Evolutionary conservation across 331 rosid species (phyloP).

Genomic region (Malus hybrid): DNA sequence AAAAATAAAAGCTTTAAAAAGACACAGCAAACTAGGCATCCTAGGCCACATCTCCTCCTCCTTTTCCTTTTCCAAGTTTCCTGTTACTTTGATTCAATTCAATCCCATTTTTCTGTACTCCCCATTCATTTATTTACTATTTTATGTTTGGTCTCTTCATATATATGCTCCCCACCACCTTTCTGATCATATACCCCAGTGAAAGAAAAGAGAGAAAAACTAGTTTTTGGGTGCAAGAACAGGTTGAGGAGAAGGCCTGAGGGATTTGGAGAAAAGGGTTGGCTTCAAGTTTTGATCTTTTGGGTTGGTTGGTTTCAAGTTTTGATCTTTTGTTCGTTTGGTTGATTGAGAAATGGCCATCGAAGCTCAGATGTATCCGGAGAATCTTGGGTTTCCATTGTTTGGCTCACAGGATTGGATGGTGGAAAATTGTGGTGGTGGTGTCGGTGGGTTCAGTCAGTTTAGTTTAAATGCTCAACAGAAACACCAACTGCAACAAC

Average conservation of each 20-base stretch:
- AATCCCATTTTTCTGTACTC: neutral
- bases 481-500: constrained; percentile 22
- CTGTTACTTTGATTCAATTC: constrained; percentile 12
- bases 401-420: constrained; percentile 27
- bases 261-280: neutral
- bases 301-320: neutral
- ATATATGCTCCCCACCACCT: constrained; percentile 18
- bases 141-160: neutral
- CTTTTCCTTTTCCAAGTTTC: neutral
- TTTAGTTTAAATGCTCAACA: constrained; percentile 29
- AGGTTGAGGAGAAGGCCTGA: neutral
- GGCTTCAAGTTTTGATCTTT: neutral
- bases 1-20: neutral
- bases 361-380: constrained; percentile 49
- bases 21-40: constrained; percentile 24
- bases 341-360: constrained; percentile 42
- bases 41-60: constrained; percentile 19
- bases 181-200: neutral
- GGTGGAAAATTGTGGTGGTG: constrained; percentile 12
- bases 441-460: constrained; percentile 17
- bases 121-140: neutral
- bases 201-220: neutral
- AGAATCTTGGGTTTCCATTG: constrained; percentile 30
- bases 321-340: neutral
- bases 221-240: neutral